Evolutionary conservation across 164 flowering plant genomes (phyloP), one percentile per base, ranked within the genome.

Genomic region (Tetrastigma voinierianum): DNA sequence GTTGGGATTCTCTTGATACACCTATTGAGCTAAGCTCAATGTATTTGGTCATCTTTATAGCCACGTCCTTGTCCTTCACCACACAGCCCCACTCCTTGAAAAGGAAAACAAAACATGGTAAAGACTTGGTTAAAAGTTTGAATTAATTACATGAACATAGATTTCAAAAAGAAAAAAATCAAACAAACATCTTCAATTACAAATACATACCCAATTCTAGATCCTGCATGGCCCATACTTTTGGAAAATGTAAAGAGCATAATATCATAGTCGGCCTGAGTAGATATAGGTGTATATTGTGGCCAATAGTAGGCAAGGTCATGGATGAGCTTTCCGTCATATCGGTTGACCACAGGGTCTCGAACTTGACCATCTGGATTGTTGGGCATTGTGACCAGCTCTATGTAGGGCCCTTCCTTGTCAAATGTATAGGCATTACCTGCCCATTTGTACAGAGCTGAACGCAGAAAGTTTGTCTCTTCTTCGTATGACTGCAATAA

Each of bases 21-120:
- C 92, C 96, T 9, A 90, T 83, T 43, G 86, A 74, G 67, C 68
- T 81, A 5, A 83, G 53, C 72, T 73, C 79, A 7, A 87, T 77
- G 68, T 65, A 90, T 61, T 80, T 69, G 0, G 71, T 70, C 90
- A 87, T 90, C 74, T 72, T 86, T 54, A 24, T 74, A 0, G 90
- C 90, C 32, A 86, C 77, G 3, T 79, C 86, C 51, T 69, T 62
- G 21, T 87, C 90, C 73, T 82, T 87, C 1, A 90, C 89, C 6
- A 90, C 6, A 90, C 21, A 13, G 95, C 90, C 95, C 95, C 90
- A 92, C 95, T 87, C 60, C 95, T 89, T 21, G 10, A 45, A 20
- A 17, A 61, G 4, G 45, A 48, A 13, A 32, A 16, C n/a, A 54
- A 18, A 32, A 58, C 15, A 40, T 32, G 40, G 40, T 3, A 32